Evolutionary conservation across 441 rosid species (phyloP), one percentile per base, ranked within the genome.

Genomic region (Lepidium campestre): DNA sequence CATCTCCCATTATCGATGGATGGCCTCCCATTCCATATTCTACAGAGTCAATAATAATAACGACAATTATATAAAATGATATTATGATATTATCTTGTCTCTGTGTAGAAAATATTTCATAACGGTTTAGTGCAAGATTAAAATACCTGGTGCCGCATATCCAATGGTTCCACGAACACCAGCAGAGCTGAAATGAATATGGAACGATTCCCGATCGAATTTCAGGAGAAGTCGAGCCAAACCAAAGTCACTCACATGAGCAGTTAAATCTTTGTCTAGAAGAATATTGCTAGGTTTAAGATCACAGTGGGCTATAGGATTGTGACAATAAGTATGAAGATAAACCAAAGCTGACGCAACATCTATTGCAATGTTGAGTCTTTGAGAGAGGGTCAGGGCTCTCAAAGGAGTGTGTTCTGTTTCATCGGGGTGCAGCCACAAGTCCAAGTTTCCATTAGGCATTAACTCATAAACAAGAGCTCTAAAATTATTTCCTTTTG

Each of bases 151-250:
- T 45, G 75, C 75, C 18, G 68, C 71, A 44, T 77, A 79, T 3
- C 83, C 80, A 4, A 64, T 36, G 23, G 79, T 73, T 60, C 73
- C 83, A 47, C 59, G 44, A 0, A 76, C 53, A 31, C 77, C 67
- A 2, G 54, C 15, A 0, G 82, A 72, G 65, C 80, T 79, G 25
- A 36, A 40, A 0, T 54, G 64, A 23, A 6, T 34, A 10, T 22
- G 27, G 42, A 18, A 57, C 8, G 57, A 11, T 7, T 57, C 52
- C 12, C 4, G 13, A 23, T 49, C 52, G 17, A 67, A 63, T 49
- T 66, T 37, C 1, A 70, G 45, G 4, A 76, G 56, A 20, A 79
- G 63, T 6, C 23, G 73, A 0, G 68, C 78, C 52, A 67, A 49
- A n/a, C 80, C 77, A 55, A 67, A 64, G 41, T 79, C 80, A 36